Evolutionary conservation across 179 eudicot genomes (phyloP).

Genomic region (Amaranthus tricolor): DNA sequence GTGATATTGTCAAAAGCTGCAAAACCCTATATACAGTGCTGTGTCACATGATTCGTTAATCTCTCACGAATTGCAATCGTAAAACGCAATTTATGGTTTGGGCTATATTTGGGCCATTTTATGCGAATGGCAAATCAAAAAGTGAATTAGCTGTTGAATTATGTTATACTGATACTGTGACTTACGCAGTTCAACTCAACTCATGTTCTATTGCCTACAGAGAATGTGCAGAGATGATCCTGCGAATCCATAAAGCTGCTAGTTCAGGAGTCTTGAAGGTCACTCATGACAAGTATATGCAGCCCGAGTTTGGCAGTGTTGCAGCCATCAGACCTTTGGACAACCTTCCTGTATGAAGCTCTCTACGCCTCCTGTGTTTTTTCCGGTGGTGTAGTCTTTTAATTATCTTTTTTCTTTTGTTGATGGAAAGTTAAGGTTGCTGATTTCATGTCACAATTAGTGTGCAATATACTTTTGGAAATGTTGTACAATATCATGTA

Average conservation of each 20-base stretch:
- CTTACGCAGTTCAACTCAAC: neutral
- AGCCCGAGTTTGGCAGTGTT: slow-evolving; percentile 42
- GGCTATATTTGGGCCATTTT: no score
- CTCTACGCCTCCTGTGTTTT: slow-evolving; percentile 8
- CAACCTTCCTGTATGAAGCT: slow-evolving; percentile 43
- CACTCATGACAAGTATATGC: slow-evolving; percentile 60
- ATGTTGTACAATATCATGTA: no score
- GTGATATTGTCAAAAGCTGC: no score
- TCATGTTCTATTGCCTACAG: slow-evolving; percentile 32
- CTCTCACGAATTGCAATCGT: no score
- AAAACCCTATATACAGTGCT: neutral
- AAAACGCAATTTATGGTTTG: no score
- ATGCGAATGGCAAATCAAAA: no score
- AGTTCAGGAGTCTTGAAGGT: slow-evolving; percentile 50
- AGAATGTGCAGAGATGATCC: slow-evolving; percentile 72
- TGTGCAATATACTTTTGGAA: neutral
- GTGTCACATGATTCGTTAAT: no score
- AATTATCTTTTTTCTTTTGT: neutral
- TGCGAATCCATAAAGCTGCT: slow-evolving; percentile 69
- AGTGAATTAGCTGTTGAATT: no score
- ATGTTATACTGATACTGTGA: neutral
- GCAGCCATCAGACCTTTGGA: slow-evolving; percentile 59
- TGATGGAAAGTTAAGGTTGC: neutral
- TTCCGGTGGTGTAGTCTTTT: neutral
- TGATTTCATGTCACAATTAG: neutral